Conservation (phyloP, 2,329 filamentous ascomycete species). For the Paramyrothecium sp. region DNA sequence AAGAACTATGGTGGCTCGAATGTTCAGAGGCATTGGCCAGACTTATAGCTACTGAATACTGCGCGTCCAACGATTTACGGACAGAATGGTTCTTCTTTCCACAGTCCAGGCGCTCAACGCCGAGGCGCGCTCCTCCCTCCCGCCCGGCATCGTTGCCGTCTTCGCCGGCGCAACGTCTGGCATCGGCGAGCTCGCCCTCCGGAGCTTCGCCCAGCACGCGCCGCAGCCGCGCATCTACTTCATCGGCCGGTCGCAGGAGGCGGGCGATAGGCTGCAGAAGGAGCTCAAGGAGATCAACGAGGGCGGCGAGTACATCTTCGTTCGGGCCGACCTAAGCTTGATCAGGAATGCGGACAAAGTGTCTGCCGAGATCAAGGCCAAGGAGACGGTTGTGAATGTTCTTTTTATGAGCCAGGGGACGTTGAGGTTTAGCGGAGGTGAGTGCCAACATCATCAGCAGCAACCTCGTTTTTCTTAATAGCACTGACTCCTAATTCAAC, state of each 20-base stretch:
- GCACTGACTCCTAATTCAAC: background rate
- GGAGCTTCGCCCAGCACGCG: slow-evolving; percentile 39
- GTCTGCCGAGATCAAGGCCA: slow-evolving; percentile 41
- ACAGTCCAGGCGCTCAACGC: slow-evolving; percentile 13
- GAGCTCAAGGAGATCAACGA: slow-evolving; percentile 42
- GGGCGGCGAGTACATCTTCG: slow-evolving; percentile 42
- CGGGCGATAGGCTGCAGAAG: slow-evolving; percentile 33
- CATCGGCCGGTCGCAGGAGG: slow-evolving; percentile 41
- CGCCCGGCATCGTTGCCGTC: slow-evolving; percentile 36
- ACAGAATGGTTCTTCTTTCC: slow-evolving; percentile 3
- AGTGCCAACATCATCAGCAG: background rate
- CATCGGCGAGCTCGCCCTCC: slow-evolving; percentile 50
- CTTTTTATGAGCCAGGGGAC: slow-evolving; percentile 43
- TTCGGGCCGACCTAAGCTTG: slow-evolving; percentile 48
- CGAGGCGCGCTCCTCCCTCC: slow-evolving; percentile 5
- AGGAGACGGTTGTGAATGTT: slow-evolving; percentile 43
- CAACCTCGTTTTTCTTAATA: background rate
- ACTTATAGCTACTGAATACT: too few species aligned
- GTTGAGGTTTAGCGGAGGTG: slow-evolving; percentile 17
- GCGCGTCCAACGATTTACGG: too few species aligned
- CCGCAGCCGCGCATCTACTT: slow-evolving; percentile 47
- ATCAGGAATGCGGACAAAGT: slow-evolving; percentile 49
- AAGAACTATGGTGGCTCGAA: too few species aligned
- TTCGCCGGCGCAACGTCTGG: slow-evolving; percentile 55
- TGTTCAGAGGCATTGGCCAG: too few species aligned